A percentile compares a stretch with the other conserved stretches of the same genome.
Evolutionary conservation across 805 yeast species (phyloP).

Genomic region (Zygoascus bituminiphila): DNA sequence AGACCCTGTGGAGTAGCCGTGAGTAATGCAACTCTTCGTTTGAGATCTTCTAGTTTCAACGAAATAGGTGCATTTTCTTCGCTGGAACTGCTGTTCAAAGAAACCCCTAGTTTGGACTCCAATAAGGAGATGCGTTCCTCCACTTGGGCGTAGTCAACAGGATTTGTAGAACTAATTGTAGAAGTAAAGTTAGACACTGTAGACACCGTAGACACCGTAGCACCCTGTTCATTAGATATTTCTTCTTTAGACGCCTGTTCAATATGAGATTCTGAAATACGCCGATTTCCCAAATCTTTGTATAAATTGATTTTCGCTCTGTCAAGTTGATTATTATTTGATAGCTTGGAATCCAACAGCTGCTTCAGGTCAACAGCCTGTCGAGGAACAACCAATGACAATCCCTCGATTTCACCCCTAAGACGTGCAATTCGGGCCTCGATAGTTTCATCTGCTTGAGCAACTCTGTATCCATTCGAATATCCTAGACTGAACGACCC

Average conservation of each 20-base stretch:
- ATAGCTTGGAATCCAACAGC: conserved; percentile 11
- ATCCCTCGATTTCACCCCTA: conserved; percentile 14
- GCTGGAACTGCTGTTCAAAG: not conserved
- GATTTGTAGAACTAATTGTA: not conserved
- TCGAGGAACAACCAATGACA: not conserved
- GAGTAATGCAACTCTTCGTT: conserved; percentile 9
- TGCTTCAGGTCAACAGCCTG: not conserved
- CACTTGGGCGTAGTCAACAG: conserved; percentile 16
- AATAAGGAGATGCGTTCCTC: conserved; percentile 25
- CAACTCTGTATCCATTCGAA: conserved; percentile 7
- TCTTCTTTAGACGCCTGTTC: no score
- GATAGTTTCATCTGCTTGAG: conserved; percentile 9
- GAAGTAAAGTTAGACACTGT: no score
- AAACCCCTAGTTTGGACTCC: conserved; percentile 11
- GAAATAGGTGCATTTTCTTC: conserved; percentile 5
- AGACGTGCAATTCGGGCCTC: conserved; percentile 15
- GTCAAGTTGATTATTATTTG: conserved; percentile 3
- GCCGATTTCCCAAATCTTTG: conserved; percentile 3
- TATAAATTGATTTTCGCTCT: conserved; percentile 1
- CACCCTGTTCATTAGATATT: not conserved
- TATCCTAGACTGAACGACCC: not conserved
- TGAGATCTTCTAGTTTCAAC: conserved; percentile 7
- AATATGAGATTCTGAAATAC: no score
- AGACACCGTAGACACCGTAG: not conserved
- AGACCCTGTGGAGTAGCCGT: conserved; percentile 10